Evolutionary conservation across 2,329 filamentous ascomycete genomes (phyloP).

Genomic region (Ceratocystis destructans): DNA sequence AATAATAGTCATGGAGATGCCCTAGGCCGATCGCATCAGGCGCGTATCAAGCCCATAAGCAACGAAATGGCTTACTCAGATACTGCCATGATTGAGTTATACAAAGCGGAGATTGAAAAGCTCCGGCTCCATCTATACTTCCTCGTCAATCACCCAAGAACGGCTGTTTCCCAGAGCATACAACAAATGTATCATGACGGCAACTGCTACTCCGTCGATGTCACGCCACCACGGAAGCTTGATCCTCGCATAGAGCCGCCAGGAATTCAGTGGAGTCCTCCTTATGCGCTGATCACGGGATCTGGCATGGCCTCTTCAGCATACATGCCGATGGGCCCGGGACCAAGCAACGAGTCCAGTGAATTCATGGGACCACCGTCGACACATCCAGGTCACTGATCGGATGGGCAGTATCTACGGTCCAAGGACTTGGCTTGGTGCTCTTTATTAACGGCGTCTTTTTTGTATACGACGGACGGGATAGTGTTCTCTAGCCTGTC

Average conservation of each 20-base stretch:
- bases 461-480: background rate
- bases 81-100: background rate
- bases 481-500: too few species aligned
- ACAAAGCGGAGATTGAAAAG: slow-evolving; percentile 16
- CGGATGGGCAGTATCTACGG: background rate
- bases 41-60: background rate
- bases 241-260: slow-evolving; percentile 3
- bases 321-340: background rate
- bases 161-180: slow-evolving; percentile 6
- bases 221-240: background rate
- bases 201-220: background rate
- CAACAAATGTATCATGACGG: slow-evolving; percentile 6
- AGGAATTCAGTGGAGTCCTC: background rate
- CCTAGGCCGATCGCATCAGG: background rate
- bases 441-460: background rate
- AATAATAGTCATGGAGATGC: background rate
- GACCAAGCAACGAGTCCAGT: background rate
- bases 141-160: slow-evolving; percentile 5
- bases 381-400: background rate
- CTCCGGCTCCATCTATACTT: slow-evolving; percentile 15
- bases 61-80: slow-evolving; percentile 2
- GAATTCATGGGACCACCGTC: background rate
- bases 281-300: background rate
- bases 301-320: background rate
- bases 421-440: background rate